Percentiles rank a stretch among this genome's conserved stretches.
phyloP scores from a whole-genome alignment of 2,329 filamentous ascomycete species.

The Alternaria ventricosa region DNA sequence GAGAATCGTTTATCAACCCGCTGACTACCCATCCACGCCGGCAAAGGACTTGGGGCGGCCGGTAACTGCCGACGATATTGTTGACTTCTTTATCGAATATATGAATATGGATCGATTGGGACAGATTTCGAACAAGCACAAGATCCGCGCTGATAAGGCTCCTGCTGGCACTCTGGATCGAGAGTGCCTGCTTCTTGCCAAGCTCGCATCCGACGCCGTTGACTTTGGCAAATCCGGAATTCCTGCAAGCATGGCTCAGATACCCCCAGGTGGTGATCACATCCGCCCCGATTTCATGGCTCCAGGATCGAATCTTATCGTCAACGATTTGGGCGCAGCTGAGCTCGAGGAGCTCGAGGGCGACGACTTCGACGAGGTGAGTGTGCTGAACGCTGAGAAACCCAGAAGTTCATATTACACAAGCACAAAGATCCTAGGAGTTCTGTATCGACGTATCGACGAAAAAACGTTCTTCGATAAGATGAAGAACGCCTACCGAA shows the following conservation, averaged over 20 bases:
- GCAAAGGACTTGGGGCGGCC: slow-evolving; percentile 66
- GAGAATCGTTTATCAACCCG: slow-evolving; percentile 59
- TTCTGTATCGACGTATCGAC: slow-evolving; percentile 74
- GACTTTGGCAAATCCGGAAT: slow-evolving; percentile 41
- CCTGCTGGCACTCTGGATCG: slow-evolving; percentile 32
- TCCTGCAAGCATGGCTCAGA: slow-evolving; percentile 19
- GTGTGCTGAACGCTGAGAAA: slow-evolving; percentile 53
- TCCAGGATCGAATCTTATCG: slow-evolving; percentile 47
- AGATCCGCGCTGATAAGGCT: slow-evolving; percentile 50
- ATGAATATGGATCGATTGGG: slow-evolving; percentile 54
- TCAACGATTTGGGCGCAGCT: slow-evolving; percentile 43
- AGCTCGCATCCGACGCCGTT: slow-evolving; percentile 45
- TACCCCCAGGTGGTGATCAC: slow-evolving; percentile 23
- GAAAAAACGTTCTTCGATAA: slow-evolving; percentile 66
- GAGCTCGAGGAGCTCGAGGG: slow-evolving; percentile 30
- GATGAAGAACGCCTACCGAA: slow-evolving; percentile 30
- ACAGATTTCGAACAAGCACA: slow-evolving; percentile 51
- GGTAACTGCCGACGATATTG: slow-evolving; percentile 72
- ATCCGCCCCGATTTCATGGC: slow-evolving; percentile 63
- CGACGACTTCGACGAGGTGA: slow-evolving; percentile 48
- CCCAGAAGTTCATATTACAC: slow-evolving; percentile 64
- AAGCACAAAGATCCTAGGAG: slow-evolving; percentile 72
- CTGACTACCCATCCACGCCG: slow-evolving; percentile 69
- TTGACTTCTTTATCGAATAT: slow-evolving; percentile 73
- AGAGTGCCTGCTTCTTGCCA: slow-evolving; percentile 49